A percentile compares a stretch with the other conserved stretches of the same genome.
Evolutionary conservation across 805 yeast species (phyloP).

Genomic region (Myxozyma sirexii): DNA sequence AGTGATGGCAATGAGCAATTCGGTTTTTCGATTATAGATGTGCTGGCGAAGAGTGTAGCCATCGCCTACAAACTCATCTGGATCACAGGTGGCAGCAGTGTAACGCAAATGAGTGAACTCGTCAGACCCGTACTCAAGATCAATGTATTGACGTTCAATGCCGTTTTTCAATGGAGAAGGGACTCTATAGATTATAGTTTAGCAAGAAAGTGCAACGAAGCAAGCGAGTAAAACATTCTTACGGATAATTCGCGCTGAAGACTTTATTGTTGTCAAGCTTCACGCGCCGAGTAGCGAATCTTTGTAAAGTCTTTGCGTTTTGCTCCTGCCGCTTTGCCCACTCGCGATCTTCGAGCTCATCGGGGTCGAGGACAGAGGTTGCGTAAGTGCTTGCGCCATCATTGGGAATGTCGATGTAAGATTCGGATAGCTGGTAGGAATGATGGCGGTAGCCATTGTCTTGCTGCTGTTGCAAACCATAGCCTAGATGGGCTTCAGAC

Average conservation of each 20-base stretch:
- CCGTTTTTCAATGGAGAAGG: constrained; percentile 48
- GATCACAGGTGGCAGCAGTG: constrained; percentile 70
- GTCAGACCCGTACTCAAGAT: constrained; percentile 43
- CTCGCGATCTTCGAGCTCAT: constrained; percentile 19
- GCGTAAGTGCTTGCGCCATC: constrained; percentile 2
- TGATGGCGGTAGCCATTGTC: neutral
- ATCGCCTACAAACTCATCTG: constrained; percentile 58
- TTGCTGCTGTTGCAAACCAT: neutral
- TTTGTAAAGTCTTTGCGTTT: constrained; percentile 35
- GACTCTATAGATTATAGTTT: constrained; percentile 37
- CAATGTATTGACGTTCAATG: constrained; percentile 43
- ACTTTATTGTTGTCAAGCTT: constrained; percentile 44
- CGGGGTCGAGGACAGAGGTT: neutral
- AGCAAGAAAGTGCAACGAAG: neutral
- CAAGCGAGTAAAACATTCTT: neutral
- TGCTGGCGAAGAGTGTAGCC: constrained; percentile 61
- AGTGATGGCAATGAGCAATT: constrained; percentile 62
- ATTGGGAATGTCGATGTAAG: neutral
- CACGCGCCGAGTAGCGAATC: constrained; percentile 45
- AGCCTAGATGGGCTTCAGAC: neutral
- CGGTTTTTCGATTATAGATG: constrained; percentile 62
- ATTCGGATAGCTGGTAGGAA: constrained; percentile 7
- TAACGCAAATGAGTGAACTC: constrained; percentile 64
- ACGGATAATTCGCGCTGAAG: constrained; percentile 36
- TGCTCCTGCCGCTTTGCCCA: constrained; percentile 42